phyloP scores from a whole-genome alignment of 352 stramenopile species.

The Elongisporangium undulatum region DNA sequence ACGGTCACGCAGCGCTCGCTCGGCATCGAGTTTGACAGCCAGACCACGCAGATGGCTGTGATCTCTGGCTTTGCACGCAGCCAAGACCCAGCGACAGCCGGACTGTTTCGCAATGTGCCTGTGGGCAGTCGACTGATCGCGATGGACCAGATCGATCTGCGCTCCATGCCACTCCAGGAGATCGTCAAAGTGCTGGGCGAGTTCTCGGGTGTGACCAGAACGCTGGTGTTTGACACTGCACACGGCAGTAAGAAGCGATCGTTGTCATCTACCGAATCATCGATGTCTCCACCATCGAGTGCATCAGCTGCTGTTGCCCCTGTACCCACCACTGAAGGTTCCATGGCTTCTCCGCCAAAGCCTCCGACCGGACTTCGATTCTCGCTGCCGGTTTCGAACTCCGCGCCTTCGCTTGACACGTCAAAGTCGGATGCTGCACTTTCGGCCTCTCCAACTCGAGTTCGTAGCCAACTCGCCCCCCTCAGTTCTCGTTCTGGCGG shows the following conservation, averaged over 20 bases:
- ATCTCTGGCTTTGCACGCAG: constrained; percentile 15
- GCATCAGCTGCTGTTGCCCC: not conserved
- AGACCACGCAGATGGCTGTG: constrained; percentile 7
- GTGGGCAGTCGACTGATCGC: constrained; percentile 40
- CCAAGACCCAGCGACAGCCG: constrained; percentile 10
- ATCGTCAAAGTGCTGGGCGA: constrained; percentile 27
- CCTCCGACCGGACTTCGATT: not conserved
- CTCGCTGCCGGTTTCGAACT: not conserved
- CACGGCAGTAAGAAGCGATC: not conserved
- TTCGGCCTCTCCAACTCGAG: not conserved
- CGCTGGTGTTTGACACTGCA: constrained; percentile 33
- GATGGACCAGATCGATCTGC: constrained; percentile 41
- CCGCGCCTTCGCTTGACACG: not conserved
- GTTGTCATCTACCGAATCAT: not conserved
- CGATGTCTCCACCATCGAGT: not conserved
- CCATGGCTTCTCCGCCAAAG: not conserved
- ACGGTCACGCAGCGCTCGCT: constrained; percentile 17
- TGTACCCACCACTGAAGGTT: not conserved
- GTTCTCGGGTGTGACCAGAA: constrained; percentile 17
- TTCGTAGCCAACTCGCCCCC: not conserved
- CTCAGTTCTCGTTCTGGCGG: not conserved
- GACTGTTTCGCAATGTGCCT: constrained; percentile 16
- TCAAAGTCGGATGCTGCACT: not conserved
- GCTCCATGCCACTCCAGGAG: constrained; percentile 23
- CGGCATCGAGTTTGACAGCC: constrained; percentile 28